Evolutionary conservation across 345 rosid genomes (phyloP), one percentile per base, ranked within the genome.

Genomic region (Raphanus raphanistrum): DNA sequence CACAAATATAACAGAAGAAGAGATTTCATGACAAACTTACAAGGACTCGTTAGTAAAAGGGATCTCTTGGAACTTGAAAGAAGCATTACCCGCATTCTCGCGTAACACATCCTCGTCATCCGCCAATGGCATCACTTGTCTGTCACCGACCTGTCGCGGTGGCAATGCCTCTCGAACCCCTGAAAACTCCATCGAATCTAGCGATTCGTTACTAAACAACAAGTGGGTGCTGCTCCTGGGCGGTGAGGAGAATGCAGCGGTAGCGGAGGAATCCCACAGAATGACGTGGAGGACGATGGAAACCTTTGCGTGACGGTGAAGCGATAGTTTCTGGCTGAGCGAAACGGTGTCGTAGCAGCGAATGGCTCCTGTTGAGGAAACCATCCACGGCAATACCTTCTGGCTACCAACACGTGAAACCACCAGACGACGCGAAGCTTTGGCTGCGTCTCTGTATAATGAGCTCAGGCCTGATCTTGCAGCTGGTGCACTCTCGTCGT

Each of bases 361-460:
- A 16, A 95, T 74, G 0, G 99, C 97, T 82, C 98, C 99, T 0
- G 94, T 90, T 11, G 99, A 85, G 0, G 88, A 91, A 5, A 88
- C 97, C 85, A 86, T 92, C 99, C 94, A 95, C 0, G 99, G 99
- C 48, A 95, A 86, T 63, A 91, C 96, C 78, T 90, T 95, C 74
- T 92, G 89, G 86, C 81, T 87, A 3, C 96, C 90, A 0, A 90
- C 87, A 76, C 99, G 82, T 8, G 98, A 92, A 31, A 95, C 82
- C 2, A 92, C 90, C 0, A 92, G 83, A 15, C 88, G 82, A 82
- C 66, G 86, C 3, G 92, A 88, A 8, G 91, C 74, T 2, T 79
- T 82, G 7, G 60, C 64, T 2, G 96, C 92, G 82, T 91, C 96
- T 63, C 68, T 90, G 88, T 88, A 88, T 1, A 91, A 84, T 45